Evolutionary conservation across 148 eudicot genomes (phyloP).

Genomic region (Persicaria tinctoria): DNA sequence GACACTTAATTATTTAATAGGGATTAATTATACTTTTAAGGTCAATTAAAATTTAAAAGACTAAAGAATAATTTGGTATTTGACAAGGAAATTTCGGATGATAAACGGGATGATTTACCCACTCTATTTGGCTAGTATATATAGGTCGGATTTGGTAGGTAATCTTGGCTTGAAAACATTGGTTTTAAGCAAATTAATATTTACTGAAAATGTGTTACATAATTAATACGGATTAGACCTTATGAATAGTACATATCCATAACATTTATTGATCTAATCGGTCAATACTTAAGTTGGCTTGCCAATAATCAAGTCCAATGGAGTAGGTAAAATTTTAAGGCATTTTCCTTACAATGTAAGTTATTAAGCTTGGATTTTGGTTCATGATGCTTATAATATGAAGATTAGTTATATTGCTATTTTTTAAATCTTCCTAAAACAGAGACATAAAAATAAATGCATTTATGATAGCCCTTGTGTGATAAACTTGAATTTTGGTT

Average conservation of each 20-base stretch:
- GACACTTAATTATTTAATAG: not conserved
- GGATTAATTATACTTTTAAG: not conserved
- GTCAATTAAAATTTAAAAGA: not conserved
- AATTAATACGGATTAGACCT: not conserved
- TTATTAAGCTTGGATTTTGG: no score
- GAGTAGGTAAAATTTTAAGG: no score
- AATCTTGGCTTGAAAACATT: not conserved
- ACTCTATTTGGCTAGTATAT: not conserved
- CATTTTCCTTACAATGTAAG: no score
- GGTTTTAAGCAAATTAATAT: not conserved
- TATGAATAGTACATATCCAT: not conserved
- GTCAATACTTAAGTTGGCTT: not conserved
- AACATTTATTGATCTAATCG: not conserved
- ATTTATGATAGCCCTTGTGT: no score
- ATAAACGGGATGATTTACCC: not conserved
- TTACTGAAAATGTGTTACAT: not conserved
- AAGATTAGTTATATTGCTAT: no score
- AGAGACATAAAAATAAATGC: no score
- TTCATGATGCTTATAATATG: no score
- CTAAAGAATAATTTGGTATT: conserved; percentile 5
- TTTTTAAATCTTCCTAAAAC: no score
- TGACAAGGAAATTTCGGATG: not conserved
- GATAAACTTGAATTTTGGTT: no score
- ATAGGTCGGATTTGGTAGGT: conserved; percentile 4
- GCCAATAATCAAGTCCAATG: not conserved